A percentile compares a stretch with the other conserved stretches of the same genome.
Evolutionary conservation across 1,139 yeast species (phyloP).

Genomic region (Yamadazyma buinensis): DNA sequence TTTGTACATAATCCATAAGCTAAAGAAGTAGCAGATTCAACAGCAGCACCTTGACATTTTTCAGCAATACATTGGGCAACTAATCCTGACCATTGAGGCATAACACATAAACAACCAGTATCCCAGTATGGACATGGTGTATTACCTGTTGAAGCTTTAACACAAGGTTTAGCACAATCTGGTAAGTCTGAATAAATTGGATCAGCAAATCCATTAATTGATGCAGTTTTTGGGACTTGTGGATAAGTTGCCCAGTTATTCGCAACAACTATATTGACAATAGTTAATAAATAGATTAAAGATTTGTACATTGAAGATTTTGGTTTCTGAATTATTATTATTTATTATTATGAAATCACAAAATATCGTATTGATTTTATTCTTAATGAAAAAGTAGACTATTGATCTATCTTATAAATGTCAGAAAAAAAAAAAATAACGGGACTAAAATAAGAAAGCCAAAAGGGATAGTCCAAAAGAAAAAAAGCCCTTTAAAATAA

Average conservation of each 20-base stretch:
- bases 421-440: no score
- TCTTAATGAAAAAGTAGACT: no score
- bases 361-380: no score
- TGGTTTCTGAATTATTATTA: no score
- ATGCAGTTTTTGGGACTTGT: conserved; percentile 45
- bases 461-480: no score
- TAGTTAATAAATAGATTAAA: conserved; percentile 3
- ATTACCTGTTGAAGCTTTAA: conserved; percentile 28
- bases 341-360: no score
- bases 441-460: no score
- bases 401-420: no score
- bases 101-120: conserved; percentile 51
- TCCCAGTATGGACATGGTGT: conserved; percentile 55
- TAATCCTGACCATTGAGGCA: conserved; percentile 46
- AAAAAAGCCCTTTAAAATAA: no score
- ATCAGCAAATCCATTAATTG: conserved; percentile 52
- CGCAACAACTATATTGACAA: conserved; percentile 7
- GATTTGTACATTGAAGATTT: no score
- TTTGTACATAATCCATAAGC: conserved; percentile 40
- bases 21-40: conserved; percentile 35
- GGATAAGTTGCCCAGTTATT: conserved; percentile 39
- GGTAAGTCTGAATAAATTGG: conserved; percentile 41
- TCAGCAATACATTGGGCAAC: conserved; percentile 46
- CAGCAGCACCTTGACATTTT: conserved; percentile 38
- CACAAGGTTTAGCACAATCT: conserved; percentile 42